These are phyloP conservation scores for Rutidosis leptorrhynchoides DNA, from an alignment of 129 eudicot species.

Conservation along the genomic window DNA sequence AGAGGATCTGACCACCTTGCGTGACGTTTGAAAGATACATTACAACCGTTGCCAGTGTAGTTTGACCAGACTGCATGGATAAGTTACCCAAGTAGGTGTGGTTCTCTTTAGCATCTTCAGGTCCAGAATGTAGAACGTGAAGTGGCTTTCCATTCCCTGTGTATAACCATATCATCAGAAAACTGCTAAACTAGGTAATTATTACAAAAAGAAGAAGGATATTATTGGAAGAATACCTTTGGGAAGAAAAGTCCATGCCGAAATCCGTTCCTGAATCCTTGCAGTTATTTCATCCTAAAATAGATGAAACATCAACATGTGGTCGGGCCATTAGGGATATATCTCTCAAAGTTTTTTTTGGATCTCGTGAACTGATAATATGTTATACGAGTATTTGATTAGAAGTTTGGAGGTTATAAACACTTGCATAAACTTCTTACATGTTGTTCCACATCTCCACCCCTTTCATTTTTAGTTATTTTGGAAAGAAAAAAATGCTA, in stretches of 20 bases:
- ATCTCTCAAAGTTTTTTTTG: neutral
- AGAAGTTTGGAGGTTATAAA: neutral
- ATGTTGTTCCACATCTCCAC: neutral
- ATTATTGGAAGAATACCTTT: slow-evolving; percentile 43
- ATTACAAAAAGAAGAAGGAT: slow-evolving; percentile 4
- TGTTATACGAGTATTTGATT: too few species aligned
- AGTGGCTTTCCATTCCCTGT: slow-evolving; percentile 62
- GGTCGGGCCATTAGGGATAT: slow-evolving; percentile 9
- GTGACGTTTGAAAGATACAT: slow-evolving; percentile 78
- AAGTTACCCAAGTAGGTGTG: slow-evolving; percentile 41
- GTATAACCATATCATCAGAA: neutral
- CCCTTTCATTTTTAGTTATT: too few species aligned
- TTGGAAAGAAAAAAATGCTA: too few species aligned
- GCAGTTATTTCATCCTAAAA: slow-evolving; percentile 59
- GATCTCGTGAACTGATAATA: neutral
- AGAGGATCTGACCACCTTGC: slow-evolving; percentile 81
- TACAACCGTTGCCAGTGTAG: slow-evolving; percentile 67
- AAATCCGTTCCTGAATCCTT: slow-evolving; percentile 67
- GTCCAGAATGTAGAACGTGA: slow-evolving; percentile 41
- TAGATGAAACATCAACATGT: neutral
- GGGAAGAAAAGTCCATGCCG: slow-evolving; percentile 95
- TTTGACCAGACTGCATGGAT: slow-evolving; percentile 35
- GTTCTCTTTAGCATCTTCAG: slow-evolving; percentile 48
- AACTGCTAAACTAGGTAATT: neutral
- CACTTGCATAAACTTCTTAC: neutral